Evolutionary conservation across 2,329 filamentous ascomycete genomes (phyloP).

Genomic region (Akanthomyces muscarius): DNA sequence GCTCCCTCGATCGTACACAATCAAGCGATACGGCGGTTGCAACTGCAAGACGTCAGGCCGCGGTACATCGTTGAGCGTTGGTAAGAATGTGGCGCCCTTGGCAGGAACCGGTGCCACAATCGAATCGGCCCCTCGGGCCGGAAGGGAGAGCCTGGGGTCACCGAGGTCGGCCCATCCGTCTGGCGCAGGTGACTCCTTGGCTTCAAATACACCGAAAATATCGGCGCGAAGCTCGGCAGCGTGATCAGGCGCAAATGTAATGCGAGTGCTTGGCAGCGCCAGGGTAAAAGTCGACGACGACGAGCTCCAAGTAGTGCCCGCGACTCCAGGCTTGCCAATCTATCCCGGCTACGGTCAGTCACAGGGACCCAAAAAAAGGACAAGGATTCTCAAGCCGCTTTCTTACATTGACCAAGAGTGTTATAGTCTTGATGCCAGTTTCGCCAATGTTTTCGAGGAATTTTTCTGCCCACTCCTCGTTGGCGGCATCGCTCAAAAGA

Average conservation of each 20-base stretch:
- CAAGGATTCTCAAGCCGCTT: not conserved
- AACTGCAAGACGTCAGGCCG: conserved; percentile 46
- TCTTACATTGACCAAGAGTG: conserved; percentile 35
- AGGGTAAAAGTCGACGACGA: not conserved
- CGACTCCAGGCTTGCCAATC: not conserved
- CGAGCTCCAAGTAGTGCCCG: not conserved
- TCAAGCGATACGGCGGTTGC: conserved; percentile 45
- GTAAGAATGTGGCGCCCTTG: conserved; percentile 32
- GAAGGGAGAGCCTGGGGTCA: conserved; percentile 24
- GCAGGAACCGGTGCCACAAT: conserved; percentile 12
- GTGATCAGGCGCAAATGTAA: conserved; percentile 8
- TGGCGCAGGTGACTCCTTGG: conserved; percentile 17
- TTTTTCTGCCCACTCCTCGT: conserved; percentile 40
- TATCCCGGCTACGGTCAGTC: conserved; percentile 1
- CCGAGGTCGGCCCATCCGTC: conserved; percentile 46
- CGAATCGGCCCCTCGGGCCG: not conserved
- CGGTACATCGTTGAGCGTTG: conserved; percentile 37
- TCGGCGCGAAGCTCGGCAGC: conserved; percentile 11
- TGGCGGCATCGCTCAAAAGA: conserved; percentile 39
- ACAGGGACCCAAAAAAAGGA: not conserved
- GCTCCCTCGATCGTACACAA: conserved; percentile 31
- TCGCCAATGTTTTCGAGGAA: conserved; percentile 35
- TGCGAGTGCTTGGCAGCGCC: conserved; percentile 5
- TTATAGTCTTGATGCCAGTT: conserved; percentile 25
- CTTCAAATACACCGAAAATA: conserved; percentile 34